These are phyloP conservation scores for Veloboletus limbatus DNA, from an alignment of 1,284 basidiomycete genomes.

Conservation along the genomic window DNA sequence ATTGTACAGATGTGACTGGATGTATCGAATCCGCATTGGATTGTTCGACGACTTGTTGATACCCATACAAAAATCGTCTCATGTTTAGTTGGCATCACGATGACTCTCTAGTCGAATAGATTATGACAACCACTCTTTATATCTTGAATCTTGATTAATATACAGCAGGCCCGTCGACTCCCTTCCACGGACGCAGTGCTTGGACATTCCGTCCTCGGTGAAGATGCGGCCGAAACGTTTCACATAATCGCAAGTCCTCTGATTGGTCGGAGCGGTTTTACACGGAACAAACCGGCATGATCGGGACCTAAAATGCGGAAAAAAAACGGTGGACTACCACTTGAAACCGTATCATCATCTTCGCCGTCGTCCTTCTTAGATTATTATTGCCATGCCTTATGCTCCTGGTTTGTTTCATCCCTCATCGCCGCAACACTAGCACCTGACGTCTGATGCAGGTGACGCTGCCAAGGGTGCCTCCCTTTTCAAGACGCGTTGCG, in stretches of 20 bases:
- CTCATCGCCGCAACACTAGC: background rate
- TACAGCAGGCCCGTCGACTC: too few species aligned
- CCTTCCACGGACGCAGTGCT: too few species aligned
- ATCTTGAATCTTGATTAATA: too few species aligned
- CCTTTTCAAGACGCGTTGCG: constrained; percentile 96
- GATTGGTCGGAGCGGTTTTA: constrained; percentile 25
- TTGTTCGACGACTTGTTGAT: too few species aligned
- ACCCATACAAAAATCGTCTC: too few species aligned
- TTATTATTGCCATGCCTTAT: constrained; percentile 26
- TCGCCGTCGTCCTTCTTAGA: constrained; percentile 11
- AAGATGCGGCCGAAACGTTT: too few species aligned
- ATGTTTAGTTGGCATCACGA: too few species aligned
- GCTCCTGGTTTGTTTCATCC: constrained; percentile 24
- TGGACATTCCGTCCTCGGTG: too few species aligned
- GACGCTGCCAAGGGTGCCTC: constrained; percentile 85
- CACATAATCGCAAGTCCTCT: constrained; percentile 14
- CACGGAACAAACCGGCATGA: constrained; percentile 31
- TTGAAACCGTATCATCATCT: too few species aligned
- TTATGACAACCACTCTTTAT: background rate
- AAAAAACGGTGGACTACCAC: too few species aligned
- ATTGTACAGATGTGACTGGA: constrained; percentile 2
- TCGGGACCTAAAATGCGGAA: constrained; percentile 24
- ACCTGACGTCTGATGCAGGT: constrained; percentile 48
- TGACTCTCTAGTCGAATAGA: too few species aligned
- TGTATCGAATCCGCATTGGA: too few species aligned